Conservation (phyloP, 2,329 filamentous ascomycete genomes). For the Cercospora berteroae region DNA sequence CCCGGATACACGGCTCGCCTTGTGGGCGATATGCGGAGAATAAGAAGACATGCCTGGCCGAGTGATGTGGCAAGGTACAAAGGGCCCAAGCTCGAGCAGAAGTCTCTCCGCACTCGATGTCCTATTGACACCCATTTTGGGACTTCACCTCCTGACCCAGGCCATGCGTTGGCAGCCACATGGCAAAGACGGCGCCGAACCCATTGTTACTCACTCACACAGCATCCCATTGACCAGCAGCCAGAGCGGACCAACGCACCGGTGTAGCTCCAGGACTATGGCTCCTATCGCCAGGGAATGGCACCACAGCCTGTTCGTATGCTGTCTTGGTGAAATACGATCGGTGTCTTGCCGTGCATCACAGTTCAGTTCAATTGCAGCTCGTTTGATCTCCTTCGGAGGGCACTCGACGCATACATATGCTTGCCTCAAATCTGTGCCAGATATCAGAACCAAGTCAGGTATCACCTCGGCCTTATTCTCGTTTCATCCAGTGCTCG, state of each 20-base stretch:
- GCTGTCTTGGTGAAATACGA: background rate
- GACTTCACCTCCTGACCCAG: slow-evolving; percentile 7
- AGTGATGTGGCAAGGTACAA: background rate
- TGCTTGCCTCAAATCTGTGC: background rate
- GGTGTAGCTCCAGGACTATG: background rate
- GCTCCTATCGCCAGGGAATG: background rate
- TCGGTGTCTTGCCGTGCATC: background rate
- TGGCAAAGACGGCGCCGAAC: slow-evolving; percentile 8
- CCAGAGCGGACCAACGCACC: background rate
- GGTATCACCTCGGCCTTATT: background rate
- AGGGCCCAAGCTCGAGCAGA: background rate
- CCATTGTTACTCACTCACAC: slow-evolving; percentile 8
- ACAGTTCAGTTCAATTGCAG: background rate
- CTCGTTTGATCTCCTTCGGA: background rate
- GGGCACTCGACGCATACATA: background rate
- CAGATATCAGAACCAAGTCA: background rate
- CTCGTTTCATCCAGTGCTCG: background rate
- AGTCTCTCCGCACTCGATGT: slow-evolving; percentile 9
- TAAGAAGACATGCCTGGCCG: background rate
- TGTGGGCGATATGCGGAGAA: background rate
- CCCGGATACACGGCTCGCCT: background rate
- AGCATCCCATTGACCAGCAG: background rate
- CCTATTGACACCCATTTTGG: slow-evolving; percentile 28
- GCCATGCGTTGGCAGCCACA: slow-evolving; percentile 12
- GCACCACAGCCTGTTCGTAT: background rate